These are phyloP conservation scores for Primulina tabacum DNA, from an alignment of 257 asterid genomes.

Conservation along the genomic window DNA sequence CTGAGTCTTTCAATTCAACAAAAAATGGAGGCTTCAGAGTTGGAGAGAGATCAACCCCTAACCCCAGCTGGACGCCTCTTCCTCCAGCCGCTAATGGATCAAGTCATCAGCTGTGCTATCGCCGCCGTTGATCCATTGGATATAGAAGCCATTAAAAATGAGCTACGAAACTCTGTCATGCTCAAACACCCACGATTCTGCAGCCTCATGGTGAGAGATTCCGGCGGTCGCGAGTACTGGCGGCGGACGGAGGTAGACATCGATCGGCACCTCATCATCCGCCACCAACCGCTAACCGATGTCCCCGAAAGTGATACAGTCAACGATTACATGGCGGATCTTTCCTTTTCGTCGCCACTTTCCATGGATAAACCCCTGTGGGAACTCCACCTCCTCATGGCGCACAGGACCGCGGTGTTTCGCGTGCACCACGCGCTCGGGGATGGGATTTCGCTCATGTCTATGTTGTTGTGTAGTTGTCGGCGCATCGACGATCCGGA, in stretches of 20 bases:
- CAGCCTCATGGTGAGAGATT: constrained; percentile 67
- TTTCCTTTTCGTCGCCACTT: constrained; percentile 60
- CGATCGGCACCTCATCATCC: constrained; percentile 57
- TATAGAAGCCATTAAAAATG: constrained; percentile 39
- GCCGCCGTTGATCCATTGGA: constrained; percentile 32
- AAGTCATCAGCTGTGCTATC: constrained; percentile 48
- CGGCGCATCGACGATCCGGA: constrained; percentile 52
- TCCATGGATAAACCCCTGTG: constrained; percentile 69
- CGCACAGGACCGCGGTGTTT: constrained; percentile 45
- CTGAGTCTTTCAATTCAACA: no score
- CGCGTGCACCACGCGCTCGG: constrained; percentile 88
- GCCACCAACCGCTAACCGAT: constrained; percentile 34
- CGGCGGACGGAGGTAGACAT: constrained; percentile 50
- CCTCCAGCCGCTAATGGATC: constrained; percentile 47
- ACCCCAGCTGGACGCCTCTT: constrained; percentile 80
- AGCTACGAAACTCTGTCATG: constrained; percentile 41
- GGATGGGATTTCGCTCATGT: constrained; percentile 79
- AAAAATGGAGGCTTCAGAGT: constrained; percentile 17
- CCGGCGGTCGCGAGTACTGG: constrained; percentile 68
- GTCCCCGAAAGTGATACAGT: constrained; percentile 64
- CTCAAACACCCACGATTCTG: constrained; percentile 63
- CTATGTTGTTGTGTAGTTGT: constrained; percentile 61
- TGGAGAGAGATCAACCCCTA: constrained; percentile 54
- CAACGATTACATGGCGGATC: constrained; percentile 68
- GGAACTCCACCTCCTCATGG: constrained; percentile 71